These are phyloP conservation scores for Quercus ilex DNA, from an alignment of 306 rosid genomes.

Conservation along the genomic window DNA sequence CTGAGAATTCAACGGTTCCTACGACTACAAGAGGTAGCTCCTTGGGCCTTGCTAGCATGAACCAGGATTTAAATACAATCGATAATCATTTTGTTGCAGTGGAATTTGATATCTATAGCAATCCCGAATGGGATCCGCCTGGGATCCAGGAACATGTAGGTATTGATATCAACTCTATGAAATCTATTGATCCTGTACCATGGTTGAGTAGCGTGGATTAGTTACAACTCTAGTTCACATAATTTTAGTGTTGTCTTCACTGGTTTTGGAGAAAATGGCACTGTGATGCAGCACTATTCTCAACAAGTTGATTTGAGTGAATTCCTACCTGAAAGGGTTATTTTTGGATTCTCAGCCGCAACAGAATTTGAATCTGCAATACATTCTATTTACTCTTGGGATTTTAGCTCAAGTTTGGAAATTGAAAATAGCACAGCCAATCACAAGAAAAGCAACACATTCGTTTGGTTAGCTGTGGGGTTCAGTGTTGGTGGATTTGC, in stretches of 20 bases:
- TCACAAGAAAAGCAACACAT: neutral
- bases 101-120: no score
- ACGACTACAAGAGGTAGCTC: no score
- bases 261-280: constrained; percentile 1
- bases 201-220: constrained; percentile 14
- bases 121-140: no score
- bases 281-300: neutral
- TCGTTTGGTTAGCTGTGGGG: neutral
- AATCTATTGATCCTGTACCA: no score
- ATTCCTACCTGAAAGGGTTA: constrained; percentile 30
- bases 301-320: neutral
- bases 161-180: no score
- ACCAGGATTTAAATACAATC: no score
- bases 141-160: no score
- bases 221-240: no score
- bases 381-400: constrained; percentile 5
- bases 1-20: no score
- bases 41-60: no score
- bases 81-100: no score
- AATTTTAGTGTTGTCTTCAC: constrained; percentile 27
- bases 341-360: constrained; percentile 29
- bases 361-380: neutral
- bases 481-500: neutral
- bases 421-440: no score
- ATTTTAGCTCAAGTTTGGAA: neutral